Evolutionary conservation across 441 rosid species (phyloP).

Genomic region (Syzygium syzygioides): DNA sequence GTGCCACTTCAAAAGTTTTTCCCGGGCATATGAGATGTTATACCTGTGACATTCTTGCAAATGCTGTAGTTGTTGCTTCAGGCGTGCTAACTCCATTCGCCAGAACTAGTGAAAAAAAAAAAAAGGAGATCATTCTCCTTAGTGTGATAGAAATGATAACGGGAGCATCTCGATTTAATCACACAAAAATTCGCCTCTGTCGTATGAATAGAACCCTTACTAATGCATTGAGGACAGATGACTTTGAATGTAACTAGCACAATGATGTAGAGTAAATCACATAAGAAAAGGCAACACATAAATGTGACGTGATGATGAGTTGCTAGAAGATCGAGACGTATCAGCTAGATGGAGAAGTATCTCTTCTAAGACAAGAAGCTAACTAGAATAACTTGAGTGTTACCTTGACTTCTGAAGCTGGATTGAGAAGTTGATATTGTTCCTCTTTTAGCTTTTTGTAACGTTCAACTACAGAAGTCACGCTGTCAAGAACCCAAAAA

Average conservation of each 20-base stretch:
- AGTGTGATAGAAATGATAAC: background rate
- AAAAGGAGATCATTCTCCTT: background rate
- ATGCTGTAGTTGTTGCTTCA: slow-evolving; percentile 62
- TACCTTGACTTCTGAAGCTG: slow-evolving; percentile 69
- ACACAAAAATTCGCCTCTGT: background rate
- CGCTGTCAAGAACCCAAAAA: slow-evolving; percentile 22
- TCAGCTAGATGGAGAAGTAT: background rate
- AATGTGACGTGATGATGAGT: background rate
- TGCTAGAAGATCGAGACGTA: background rate
- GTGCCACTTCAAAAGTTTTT: background rate
- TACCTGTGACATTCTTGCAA: slow-evolving; percentile 74
- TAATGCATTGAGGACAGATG: background rate
- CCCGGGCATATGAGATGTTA: background rate
- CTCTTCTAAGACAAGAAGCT: background rate
- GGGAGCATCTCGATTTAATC: background rate
- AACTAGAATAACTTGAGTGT: background rate
- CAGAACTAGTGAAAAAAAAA: slow-evolving; percentile 42
- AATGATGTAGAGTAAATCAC: background rate
- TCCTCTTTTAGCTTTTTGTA: slow-evolving; percentile 47
- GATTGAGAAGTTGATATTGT: slow-evolving; percentile 42
- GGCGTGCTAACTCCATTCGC: slow-evolving; percentile 67
- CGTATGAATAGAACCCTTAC: background rate
- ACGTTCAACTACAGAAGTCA: slow-evolving; percentile 33
- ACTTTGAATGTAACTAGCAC: background rate
- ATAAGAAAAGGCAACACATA: background rate